Base-by-base conservation (phyloP, 108 stramenopile genomes). In the Fragilaria crotonensis region DNA sequence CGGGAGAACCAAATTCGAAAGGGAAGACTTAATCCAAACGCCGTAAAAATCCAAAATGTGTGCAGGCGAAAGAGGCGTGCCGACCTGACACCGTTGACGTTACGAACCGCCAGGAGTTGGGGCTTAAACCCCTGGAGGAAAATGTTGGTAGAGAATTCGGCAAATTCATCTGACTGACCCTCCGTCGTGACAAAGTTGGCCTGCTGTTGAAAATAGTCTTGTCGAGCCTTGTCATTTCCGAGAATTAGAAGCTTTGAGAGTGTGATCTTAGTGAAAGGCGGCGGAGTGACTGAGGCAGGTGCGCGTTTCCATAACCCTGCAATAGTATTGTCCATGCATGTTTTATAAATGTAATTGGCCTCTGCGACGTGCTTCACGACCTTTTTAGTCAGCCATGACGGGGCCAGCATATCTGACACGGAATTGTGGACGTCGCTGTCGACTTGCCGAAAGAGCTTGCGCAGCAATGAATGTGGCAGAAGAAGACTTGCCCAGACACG, bases 121-220 rank as follows among this genome's bases (percentile, higher is more conserved):
- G 80, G 70, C 60, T 76, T 63, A 56, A 84, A 93, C 3, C 87
- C 87, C 4, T 77, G 56, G 18, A 93, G 23, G 48, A 78, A 66
- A 63, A 92, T 85, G 55, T 73, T 68, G 1, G 91, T 93, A 22
- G 86, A 67, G 63, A 87, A 93, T 58, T 93, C 91, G 4, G 86
- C 88, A 55, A 73, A 67, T 23, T 83, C 75, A 57, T 93, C 91
- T 25, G 71, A 77, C 32, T 76, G 66, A 22, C 85, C 87, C 59
- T 93, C 78, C 41, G 73, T 29, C 25, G 71, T 74, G 0, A 89
- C 75, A 74, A 93, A 93, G 7, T 78, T 64, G 9, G 86, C 66
- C 70, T 93, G 91, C 59, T 93, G 91, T 22, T 78, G 70, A 64
- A 93, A 85, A 60, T 93, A 93, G 63, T 93, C 88, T 48, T 81